These are phyloP conservation scores for Fraxinus pennsylvanica DNA, from an alignment of 257 asterid species.

Conservation along the genomic window DNA sequence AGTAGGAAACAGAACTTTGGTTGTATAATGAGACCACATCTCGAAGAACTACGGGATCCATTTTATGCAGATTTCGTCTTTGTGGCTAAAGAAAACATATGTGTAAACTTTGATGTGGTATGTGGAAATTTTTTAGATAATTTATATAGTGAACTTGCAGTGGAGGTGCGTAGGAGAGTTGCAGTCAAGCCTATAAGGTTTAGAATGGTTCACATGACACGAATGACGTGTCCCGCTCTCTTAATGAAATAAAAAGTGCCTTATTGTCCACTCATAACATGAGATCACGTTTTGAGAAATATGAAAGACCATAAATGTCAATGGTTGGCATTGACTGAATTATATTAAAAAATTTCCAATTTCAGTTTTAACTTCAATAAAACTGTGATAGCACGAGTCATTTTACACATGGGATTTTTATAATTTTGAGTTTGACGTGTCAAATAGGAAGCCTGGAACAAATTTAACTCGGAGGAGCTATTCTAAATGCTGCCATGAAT, in stretches of 20 bases:
- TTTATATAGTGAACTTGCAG: not conserved
- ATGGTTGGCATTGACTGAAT: not conserved
- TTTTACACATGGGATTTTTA: slow-evolving; percentile 1
- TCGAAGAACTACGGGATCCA: not conserved
- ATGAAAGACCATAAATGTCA: too few species aligned
- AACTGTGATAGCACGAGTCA: not conserved
- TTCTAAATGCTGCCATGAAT: slow-evolving; percentile 48
- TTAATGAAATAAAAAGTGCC: slow-evolving; percentile 5
- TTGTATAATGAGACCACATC: not conserved
- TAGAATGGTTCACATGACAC: not conserved
- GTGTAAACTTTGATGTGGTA: not conserved
- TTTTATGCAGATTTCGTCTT: not conserved
- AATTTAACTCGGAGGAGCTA: slow-evolving; percentile 99
- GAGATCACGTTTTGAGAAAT: not conserved
- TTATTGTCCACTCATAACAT: not conserved
- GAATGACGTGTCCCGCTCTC: not conserved
- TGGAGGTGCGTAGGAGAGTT: not conserved
- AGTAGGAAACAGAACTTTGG: not conserved
- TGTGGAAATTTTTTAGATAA: not conserved
- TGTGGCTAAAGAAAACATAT: not conserved
- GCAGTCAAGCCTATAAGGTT: not conserved
- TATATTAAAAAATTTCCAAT: not conserved
- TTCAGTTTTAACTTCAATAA: not conserved
- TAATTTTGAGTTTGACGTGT: slow-evolving; percentile 31
- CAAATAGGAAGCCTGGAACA: slow-evolving; percentile 95